Base-by-base conservation (phyloP, 1,139 yeast genomes). In the Lodderomyces parapsilosis region DNA sequence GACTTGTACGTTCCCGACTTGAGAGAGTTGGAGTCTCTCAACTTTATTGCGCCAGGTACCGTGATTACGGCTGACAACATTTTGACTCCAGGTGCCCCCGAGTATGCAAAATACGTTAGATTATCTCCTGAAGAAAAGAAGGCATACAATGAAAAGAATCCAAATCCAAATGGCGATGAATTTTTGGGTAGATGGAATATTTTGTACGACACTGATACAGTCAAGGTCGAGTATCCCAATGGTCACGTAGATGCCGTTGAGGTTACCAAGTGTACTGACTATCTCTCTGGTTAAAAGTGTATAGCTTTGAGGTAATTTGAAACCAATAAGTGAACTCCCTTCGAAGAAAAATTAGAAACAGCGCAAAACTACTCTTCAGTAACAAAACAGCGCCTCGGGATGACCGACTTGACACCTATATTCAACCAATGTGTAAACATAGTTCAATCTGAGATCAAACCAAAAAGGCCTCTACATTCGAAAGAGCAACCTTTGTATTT, bases 341-440 rank as follows among this genome's bases (percentile, higher is more conserved):
- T n/a, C n/a, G n/a, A 28, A 6, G 17, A 28, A 27, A 13, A 27
- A 13, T 27, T 25, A 10, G 15, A 27, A 13, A 27, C 17, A 13
- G 10, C 14, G 15, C 14, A 30, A 30, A 30, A 3, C 33, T 15
- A 14, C 33, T n/a, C 19, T 15, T n/a, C n/a, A n/a, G 19, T 27
- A 3, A 13, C 4, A 15, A 5, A 27, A 27, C 31, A 30, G 14
- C 19, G 9, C 4, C n/a, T 3, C 2, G 24, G 23, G 19, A 80
- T 80, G 86, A 59, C 78, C 1, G 81, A 81, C 50, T 56, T 76
- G 27, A 81, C 86, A 1, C 77, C 76, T 1, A 55, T 71, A 17
- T 81, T 81, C 55, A 57, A 60, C 30, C 76, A 73, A 48, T 74
- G 81, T 49, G 78, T 78, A 5, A 52, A 58, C 4, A 71, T 79